Percentiles rank a stretch among this genome's conserved stretches.
Conservation (phyloP, 352 stramenopile genomes). For the Phytophthora megakarya region DNA sequence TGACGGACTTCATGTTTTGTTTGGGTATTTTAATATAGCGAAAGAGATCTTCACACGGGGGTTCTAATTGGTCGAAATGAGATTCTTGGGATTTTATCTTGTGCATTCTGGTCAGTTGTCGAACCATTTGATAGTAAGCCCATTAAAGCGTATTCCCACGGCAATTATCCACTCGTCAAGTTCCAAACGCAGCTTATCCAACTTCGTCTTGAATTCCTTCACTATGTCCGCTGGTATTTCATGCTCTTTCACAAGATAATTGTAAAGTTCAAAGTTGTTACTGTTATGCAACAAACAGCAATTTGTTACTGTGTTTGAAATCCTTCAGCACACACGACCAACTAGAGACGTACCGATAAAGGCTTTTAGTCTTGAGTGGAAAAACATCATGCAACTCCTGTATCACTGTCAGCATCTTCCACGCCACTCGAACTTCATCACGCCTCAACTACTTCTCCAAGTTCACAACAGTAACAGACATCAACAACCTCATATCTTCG, state of each 20-base stretch:
- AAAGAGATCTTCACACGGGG: no score
- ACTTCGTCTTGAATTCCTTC: not conserved
- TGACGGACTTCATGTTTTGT: constrained; percentile 40
- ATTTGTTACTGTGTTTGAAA: no score
- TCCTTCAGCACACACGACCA: not conserved
- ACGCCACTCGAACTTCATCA: not conserved
- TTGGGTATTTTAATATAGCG: no score
- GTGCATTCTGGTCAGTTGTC: no score
- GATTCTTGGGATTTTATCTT: no score
- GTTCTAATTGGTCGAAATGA: no score
- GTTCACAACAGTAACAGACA: constrained; percentile 12
- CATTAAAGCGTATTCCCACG: not conserved
- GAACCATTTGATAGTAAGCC: not conserved
- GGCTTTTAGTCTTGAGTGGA: constrained; percentile 4
- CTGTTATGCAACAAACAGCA: not conserved
- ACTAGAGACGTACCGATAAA: constrained; percentile 12
- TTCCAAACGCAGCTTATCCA: not conserved
- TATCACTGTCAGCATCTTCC: constrained; percentile 1
- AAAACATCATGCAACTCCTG: constrained; percentile 5
- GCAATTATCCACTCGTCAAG: not conserved
- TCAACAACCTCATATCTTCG: constrained; percentile 15
- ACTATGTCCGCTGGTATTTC: constrained; percentile 1
- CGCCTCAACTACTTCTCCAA: not conserved
- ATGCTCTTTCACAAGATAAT: constrained; percentile 9
- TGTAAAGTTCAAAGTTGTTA: not conserved